Base-by-base conservation (phyloP, 2,329 filamentous ascomycete species). In the Cytospora piceicola region DNA sequence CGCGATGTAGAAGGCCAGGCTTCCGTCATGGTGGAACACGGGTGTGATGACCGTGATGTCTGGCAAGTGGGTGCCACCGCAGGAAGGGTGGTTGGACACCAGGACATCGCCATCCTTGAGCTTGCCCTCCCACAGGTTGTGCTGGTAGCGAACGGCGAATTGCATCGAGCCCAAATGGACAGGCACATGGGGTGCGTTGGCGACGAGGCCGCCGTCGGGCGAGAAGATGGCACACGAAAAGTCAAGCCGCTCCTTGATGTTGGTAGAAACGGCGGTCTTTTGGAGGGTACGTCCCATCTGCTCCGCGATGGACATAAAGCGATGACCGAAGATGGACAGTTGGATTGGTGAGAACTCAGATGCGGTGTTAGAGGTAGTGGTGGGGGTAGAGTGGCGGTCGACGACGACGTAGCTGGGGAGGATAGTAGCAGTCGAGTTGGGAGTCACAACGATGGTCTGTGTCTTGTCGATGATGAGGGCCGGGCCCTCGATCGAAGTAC, bases 291-390 rank as follows among this genome's bases (percentile, higher is more conserved):
- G 83, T 0, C 91, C 91, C 90, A 94, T 94, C 72, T 94, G 91
- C 75, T 94, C 91, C 0, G 91, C 91, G 68, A 94, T 92, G 3
- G 89, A 88, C 91, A 94, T 94, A 77, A 94, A 94, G 3, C 91
- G 83, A 74, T 94, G 90, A 0, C 88, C 89, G 71, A 94, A 94
- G 66, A 94, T 89, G 70, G 86, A 90, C 1, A 94, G 81, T 75
- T 91, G 84, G 70, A 94, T 90, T 0, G 89, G 90, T 1, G 89
- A 88, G 89, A 91, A 91, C 71, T 91, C 88, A 5, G 88, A 88
- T 70, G 90, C 89, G 1, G 87, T 85, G 88, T 90, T 90, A 75
- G 91, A 90, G 88, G 85, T 49, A 88, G 61, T 76, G 24, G 24
- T n/a, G n/a, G 20, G 5, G 1, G 55, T 24, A n/a, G 36, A 20